phyloP scores from a whole-genome alignment of 2,329 filamentous ascomycete genomes.

The Laburnicola sp. region DNA sequence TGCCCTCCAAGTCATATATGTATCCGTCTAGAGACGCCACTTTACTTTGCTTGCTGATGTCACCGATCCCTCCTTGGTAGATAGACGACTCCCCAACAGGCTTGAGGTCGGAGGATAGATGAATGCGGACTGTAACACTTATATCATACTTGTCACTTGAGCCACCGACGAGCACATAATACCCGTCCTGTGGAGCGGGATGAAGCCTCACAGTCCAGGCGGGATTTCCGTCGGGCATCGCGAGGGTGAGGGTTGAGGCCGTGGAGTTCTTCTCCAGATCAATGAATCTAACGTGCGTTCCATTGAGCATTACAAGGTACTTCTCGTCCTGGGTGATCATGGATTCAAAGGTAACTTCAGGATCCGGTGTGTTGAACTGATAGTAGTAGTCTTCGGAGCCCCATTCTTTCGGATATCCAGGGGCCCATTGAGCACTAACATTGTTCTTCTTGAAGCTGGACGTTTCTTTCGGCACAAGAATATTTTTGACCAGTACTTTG shows the following conservation, averaged over 20 bases:
- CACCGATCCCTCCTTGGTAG: slow-evolving; percentile 6
- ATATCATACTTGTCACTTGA: background rate
- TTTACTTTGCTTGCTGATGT: slow-evolving; percentile 10
- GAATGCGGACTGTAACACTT: background rate
- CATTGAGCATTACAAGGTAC: slow-evolving; percentile 8
- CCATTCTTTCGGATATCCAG: slow-evolving; percentile 13
- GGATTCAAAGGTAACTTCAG: slow-evolving; percentile 4
- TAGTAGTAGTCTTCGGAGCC: slow-evolving; percentile 10
- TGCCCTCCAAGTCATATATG: slow-evolving; percentile 6
- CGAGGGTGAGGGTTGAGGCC: background rate
- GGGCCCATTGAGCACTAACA: slow-evolving; percentile 13
- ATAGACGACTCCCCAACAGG: background rate
- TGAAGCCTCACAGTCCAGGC: background rate
- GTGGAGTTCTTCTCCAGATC: slow-evolving; percentile 10
- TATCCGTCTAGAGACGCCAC: slow-evolving; percentile 6
- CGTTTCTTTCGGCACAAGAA: slow-evolving; percentile 7
- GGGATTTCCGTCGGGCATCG: background rate
- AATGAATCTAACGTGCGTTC: slow-evolving; percentile 5
- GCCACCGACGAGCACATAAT: slow-evolving; percentile 8
- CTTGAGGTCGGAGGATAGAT: slow-evolving; percentile 5
- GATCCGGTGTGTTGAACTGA: slow-evolving; percentile 6
- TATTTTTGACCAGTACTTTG: background rate
- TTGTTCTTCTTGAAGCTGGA: slow-evolving; percentile 13
- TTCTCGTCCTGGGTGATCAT: slow-evolving; percentile 10
- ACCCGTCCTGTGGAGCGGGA: slow-evolving; percentile 6